These are phyloP conservation scores for Aspergillus panamensis DNA, from an alignment of 495 filamentous ascomycete genomes.

Conservation along the genomic window DNA sequence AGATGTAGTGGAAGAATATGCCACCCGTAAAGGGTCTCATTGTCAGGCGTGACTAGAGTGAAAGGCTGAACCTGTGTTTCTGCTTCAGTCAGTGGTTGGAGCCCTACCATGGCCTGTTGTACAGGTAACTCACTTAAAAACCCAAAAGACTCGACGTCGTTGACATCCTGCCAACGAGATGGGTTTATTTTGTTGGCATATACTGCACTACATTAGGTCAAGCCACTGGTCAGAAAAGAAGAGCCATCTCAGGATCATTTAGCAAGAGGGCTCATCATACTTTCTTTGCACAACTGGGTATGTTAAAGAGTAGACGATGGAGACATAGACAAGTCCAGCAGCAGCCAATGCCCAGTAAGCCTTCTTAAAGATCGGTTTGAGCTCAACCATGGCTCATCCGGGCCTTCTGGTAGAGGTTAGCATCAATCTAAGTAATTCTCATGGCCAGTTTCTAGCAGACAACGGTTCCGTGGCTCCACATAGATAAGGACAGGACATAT, in stretches of 20 bases:
- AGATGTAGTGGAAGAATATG: slow-evolving; percentile 56
- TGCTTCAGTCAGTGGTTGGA: slow-evolving; percentile 21
- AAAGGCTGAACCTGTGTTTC: slow-evolving; percentile 61
- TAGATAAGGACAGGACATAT: not conserved
- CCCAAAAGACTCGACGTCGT: slow-evolving; percentile 72
- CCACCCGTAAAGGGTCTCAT: slow-evolving; percentile 58
- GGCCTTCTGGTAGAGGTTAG: not conserved
- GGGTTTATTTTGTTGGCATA: slow-evolving; percentile 75
- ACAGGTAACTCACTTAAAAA: slow-evolving; percentile 62
- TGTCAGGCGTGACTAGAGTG: slow-evolving; percentile 52
- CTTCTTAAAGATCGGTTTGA: slow-evolving; percentile 51
- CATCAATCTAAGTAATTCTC: slow-evolving; percentile 11
- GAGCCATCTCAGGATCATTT: not conserved
- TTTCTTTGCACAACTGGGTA: slow-evolving; percentile 50
- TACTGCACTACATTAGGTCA: slow-evolving; percentile 52
- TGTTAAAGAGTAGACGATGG: slow-evolving; percentile 44
- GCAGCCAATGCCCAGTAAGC: slow-evolving; percentile 54
- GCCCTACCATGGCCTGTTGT: not conserved
- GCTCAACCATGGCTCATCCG: slow-evolving; percentile 30
- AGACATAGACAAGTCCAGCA: slow-evolving; percentile 51
- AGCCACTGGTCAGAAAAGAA: slow-evolving; percentile 11
- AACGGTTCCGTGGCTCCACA: not conserved
- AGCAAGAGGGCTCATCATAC: slow-evolving; percentile 27
- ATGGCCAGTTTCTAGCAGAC: not conserved
- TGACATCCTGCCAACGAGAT: slow-evolving; percentile 62